A percentile compares a stretch with the other conserved stretches of the same genome.
These are phyloP conservation scores for Babesia divergens DNA, from an alignment of 169 alveolate species.

Conservation along the genomic window DNA sequence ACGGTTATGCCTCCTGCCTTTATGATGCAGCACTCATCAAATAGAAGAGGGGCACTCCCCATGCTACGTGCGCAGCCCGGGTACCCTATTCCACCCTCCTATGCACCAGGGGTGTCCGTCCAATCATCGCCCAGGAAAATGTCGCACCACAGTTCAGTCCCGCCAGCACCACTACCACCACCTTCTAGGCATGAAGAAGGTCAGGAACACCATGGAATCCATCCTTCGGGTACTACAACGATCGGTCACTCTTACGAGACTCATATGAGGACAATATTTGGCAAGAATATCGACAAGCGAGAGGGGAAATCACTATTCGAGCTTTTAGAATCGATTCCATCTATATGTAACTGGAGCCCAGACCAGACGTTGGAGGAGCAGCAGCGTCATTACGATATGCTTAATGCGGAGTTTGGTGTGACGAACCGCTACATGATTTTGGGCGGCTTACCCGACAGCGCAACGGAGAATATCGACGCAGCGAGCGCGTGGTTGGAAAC, in stretches of 20 bases:
- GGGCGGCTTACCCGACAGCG: slow-evolving; percentile 31
- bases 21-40: background rate
- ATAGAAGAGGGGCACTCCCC: background rate
- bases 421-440: slow-evolving; percentile 40
- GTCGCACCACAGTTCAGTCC: background rate
- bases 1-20: background rate
- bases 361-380: slow-evolving; percentile 41
- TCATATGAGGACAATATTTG: background rate
- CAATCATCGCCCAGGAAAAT: background rate
- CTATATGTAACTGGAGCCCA: slow-evolving; percentile 26
- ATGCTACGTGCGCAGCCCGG: slow-evolving; percentile 1
- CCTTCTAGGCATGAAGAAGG: slow-evolving; percentile 1
- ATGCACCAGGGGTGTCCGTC: background rate
- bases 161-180: background rate
- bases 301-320: slow-evolving; percentile 41
- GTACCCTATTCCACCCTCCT: slow-evolving; percentile 8
- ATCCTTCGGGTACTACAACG: background rate
- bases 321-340: background rate
- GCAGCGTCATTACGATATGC: slow-evolving; percentile 33
- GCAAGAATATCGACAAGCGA: slow-evolving; percentile 19
- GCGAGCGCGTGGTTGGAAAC: slow-evolving; percentile 36
- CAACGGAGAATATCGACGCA: slow-evolving; percentile 6
- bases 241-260: background rate
- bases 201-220: background rate
- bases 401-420: slow-evolving; percentile 28